Conservation (phyloP, 2,329 filamentous ascomycete genomes). For the Fusarium foetens region DNA sequence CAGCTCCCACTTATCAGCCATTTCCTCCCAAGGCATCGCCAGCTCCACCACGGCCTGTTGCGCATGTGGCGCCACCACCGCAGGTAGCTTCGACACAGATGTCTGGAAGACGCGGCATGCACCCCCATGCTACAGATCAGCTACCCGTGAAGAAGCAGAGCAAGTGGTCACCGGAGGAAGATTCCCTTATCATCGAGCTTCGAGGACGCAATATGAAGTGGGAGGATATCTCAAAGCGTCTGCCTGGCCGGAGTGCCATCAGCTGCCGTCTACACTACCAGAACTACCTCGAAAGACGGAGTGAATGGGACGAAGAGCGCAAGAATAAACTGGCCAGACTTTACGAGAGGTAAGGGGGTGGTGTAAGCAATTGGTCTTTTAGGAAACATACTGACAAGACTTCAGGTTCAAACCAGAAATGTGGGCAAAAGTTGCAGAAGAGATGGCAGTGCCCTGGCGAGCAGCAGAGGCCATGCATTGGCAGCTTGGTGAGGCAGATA, state of each 20-base stretch:
- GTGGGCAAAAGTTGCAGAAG: slow-evolving; percentile 95
- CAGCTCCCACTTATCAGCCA: slow-evolving; percentile 23
- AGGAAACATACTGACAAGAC: slow-evolving; percentile 29
- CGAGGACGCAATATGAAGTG: slow-evolving; percentile 95
- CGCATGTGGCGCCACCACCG: slow-evolving; percentile 39
- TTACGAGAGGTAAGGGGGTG: slow-evolving; percentile 83
- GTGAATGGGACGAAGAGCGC: slow-evolving; percentile 96
- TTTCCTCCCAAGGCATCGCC: slow-evolving; percentile 38
- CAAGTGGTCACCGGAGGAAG: slow-evolving; percentile 95
- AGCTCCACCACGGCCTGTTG: slow-evolving; percentile 36
- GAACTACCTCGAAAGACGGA: slow-evolving; percentile 92
- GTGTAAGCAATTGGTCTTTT: background rate
- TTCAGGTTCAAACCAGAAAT: slow-evolving; percentile 94
- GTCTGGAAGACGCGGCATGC: slow-evolving; percentile 49
- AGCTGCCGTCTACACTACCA: slow-evolving; percentile 96
- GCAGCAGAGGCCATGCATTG: slow-evolving; percentile 98
- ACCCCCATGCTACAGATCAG: slow-evolving; percentile 66
- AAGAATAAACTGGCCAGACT: slow-evolving; percentile 96
- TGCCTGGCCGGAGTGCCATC: slow-evolving; percentile 91
- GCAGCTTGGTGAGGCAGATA: slow-evolving; percentile 92
- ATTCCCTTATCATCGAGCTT: slow-evolving; percentile 92
- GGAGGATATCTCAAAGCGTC: slow-evolving; percentile 94
- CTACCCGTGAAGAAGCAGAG: slow-evolving; percentile 92
- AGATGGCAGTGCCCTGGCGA: slow-evolving; percentile 95
- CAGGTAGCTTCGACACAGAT: slow-evolving; percentile 49